Base-by-base conservation (phyloP, 106 monocot species). In the Allium fistulosum region DNA sequence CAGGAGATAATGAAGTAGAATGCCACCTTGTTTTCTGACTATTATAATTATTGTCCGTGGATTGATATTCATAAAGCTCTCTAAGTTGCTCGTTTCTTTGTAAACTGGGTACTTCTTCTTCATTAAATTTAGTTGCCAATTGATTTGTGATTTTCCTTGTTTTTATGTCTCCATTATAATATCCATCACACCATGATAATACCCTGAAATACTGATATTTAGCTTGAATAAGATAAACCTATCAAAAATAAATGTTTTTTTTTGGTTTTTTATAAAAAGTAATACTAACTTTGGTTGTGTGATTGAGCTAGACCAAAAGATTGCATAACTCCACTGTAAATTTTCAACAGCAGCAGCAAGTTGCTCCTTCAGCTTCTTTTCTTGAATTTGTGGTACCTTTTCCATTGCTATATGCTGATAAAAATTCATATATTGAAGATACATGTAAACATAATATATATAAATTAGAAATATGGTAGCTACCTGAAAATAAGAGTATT, bases 91-190 rank as follows among this genome's bases (percentile, higher is more conserved):
- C 83, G 28, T 88, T 95, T 69, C 94, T 85, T 63, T 88, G 82
- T 17, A 91, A 63, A 61, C 85, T 87, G 5, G 0, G 37, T 37
- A 37, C 37, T 72, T 85, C 68, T 68, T 74, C 79, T 68, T 74
- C 79, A 65, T 72, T 75, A 15, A 85, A 72, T 51, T 91, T 85
- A 37, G 37, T 37, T 37, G 37, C 4, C 74, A 70, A 70, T 7
- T 76, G 68, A 67, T 95, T 87, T 22, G 85, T 87, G 2, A 77
- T 86, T 77, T 95, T 95, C 45, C 91, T 80, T 11, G 94, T 95
- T 59, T 91, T 95, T 59, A 95, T 91, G 37, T 88, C 94, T 26
- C 94, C 94, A 74, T 95, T 95, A 45, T 95, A 95, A 60, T 85
- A 95, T 16, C 91, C 94, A 71, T 85, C 71, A 9, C 26, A 60